Conservation (phyloP, 2,329 filamentous ascomycete species). For the Cadophora sp. region DNA sequence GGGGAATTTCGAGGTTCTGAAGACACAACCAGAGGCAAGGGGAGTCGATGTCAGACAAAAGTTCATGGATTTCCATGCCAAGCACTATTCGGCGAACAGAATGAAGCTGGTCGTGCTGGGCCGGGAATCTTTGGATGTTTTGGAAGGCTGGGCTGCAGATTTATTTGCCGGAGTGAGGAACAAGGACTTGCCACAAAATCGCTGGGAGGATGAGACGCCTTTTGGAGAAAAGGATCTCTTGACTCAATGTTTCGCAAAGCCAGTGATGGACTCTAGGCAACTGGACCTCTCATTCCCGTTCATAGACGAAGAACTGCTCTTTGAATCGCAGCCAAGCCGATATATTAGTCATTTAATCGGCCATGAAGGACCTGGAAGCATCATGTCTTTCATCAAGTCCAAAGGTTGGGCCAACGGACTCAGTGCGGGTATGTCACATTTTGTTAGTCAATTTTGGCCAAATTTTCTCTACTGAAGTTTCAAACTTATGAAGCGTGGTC, state of each 20-base stretch:
- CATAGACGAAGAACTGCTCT: slow-evolving; percentile 71
- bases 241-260: slow-evolving; percentile 74
- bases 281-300: slow-evolving; percentile 74
- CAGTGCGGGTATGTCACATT: slow-evolving; percentile 52
- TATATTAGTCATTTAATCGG: slow-evolving; percentile 77
- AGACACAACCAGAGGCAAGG: slow-evolving; percentile 69
- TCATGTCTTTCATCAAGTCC: slow-evolving; percentile 73
- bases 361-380: slow-evolving; percentile 77
- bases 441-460: not conserved
- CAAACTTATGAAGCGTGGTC: not conserved
- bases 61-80: slow-evolving; percentile 76
- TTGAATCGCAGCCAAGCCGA: slow-evolving; percentile 70
- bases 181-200: slow-evolving; percentile 67
- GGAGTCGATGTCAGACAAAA: slow-evolving; percentile 74
- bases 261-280: slow-evolving; percentile 72
- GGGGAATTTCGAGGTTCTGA: slow-evolving; percentile 72
- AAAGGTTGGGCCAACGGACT: slow-evolving; percentile 76
- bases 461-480: not conserved
- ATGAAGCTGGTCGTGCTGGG: slow-evolving; percentile 78
- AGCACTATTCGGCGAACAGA: slow-evolving; percentile 75
- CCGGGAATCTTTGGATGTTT: slow-evolving; percentile 68
- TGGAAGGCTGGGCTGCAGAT: slow-evolving; percentile 73
- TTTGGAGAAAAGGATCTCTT: slow-evolving; percentile 64
- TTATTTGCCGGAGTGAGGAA: slow-evolving; percentile 72
- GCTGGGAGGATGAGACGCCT: slow-evolving; percentile 69